Evolutionary conservation across 1,284 basidiomycete genomes (phyloP), one percentile per base, ranked within the genome.

Genomic region (Pyrrhoderma lamaoense): DNA sequence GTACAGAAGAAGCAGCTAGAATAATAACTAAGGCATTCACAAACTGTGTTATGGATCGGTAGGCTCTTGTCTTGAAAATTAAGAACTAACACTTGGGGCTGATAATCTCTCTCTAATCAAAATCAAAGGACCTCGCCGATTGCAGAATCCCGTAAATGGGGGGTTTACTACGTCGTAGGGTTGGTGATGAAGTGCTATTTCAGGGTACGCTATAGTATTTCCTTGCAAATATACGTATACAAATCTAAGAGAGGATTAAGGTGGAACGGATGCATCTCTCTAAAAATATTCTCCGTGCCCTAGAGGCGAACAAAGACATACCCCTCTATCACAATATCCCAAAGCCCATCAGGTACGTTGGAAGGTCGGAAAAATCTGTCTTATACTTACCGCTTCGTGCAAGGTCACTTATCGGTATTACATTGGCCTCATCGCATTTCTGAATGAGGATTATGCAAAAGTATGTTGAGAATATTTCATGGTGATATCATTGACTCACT

Each of bases 111-210:
- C 9, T 45, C 27, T 34, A 37, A 11, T 9, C 35, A 37, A 16
- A 9, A 37, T 9, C 16, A 22, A 51, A 82, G 86, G 60, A 74
- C 68, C 50, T 87, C 84, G 50, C 77, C 84, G 52, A 72, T 80
- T 22, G 71, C 76, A 2, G 80, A 88, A 63, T 92, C 89, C n/a
- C 75, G 91, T 49, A 91, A 93, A 68, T 93, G 85, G 83, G 95
- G 94, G 2, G 82, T 93, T 0, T 99, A 98, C 68, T 91, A 93
- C 61, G 79, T 96, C n/a, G 93, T 94, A 0, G 88, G 87, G 5
- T 71, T 96, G 54, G 83, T 93, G 36, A 74, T 99, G 67, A 96
- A 97, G 65, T 90, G 85, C 46, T 99, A 99, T 70, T 97, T 98
- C 74, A 83, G 85, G 62, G 93, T 85, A 67, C 60, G 82, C 34